These are phyloP conservation scores for Aegilops longissima DNA, from an alignment of 176 grass and related monocot genomes.

Conservation along the genomic window DNA sequence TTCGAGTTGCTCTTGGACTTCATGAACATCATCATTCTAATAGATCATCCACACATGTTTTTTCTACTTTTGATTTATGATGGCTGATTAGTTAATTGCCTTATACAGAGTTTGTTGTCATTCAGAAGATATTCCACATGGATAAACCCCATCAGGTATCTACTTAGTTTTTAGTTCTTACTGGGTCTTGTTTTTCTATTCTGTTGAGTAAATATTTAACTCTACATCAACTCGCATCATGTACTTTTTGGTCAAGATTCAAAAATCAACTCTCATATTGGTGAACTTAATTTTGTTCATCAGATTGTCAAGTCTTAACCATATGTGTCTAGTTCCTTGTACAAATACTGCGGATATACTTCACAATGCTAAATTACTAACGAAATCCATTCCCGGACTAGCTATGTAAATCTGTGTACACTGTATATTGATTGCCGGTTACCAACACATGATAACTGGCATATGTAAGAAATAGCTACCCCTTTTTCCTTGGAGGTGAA, in stretches of 20 bases:
- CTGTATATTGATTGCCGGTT: neutral
- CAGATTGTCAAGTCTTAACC: neutral
- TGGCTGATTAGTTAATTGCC: conserved; percentile 24
- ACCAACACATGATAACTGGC: neutral
- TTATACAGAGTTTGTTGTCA: conserved; percentile 80
- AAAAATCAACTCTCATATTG: neutral
- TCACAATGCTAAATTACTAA: neutral
- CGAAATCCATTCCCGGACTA: neutral
- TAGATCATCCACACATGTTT: neutral
- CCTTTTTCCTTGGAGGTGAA: neutral
- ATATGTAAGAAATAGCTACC: neutral
- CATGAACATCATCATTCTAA: neutral
- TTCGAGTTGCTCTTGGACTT: conserved; percentile 11
- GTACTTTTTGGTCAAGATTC: neutral
- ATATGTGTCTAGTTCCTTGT: neutral
- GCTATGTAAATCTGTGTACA: neutral
- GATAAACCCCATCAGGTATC: conserved; percentile 97
- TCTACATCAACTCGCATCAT: neutral
- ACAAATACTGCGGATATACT: neutral
- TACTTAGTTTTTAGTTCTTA: conserved; percentile 31
- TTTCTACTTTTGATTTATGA: conserved; percentile 9
- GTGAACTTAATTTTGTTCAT: neutral
- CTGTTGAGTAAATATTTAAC: neutral
- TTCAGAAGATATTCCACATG: conserved; percentile 89
- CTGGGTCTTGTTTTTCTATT: neutral